Evolutionary conservation across 768 basidiomycete genomes (phyloP).

Genomic region (Goffeauzyma gilvescens): DNA sequence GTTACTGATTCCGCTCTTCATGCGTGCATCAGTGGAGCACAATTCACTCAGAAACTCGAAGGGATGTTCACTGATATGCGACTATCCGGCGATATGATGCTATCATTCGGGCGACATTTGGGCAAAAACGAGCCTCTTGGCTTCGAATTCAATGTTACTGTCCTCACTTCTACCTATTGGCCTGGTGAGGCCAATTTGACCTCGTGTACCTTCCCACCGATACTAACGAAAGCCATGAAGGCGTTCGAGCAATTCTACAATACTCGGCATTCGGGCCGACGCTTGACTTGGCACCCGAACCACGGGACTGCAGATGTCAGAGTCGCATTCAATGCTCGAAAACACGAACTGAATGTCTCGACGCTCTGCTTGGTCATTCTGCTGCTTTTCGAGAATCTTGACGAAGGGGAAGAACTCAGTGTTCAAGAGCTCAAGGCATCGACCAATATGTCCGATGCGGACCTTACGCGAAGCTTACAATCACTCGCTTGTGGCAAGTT

Average conservation of each 20-base stretch:
- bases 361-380: constrained; percentile 75
- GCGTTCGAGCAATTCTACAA: constrained; percentile 82
- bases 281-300: constrained; percentile 78
- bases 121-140: constrained; percentile 35
- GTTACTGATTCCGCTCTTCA: background rate
- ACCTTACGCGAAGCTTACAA: constrained; percentile 81
- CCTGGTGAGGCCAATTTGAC: constrained; percentile 50
- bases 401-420: constrained; percentile 49
- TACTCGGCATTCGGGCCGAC: constrained; percentile 67
- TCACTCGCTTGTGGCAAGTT: constrained; percentile 88
- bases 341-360: constrained; percentile 79
- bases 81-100: constrained; percentile 61
- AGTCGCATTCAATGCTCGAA: constrained; percentile 55
- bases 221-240: constrained; percentile 46
- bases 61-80: constrained; percentile 99
- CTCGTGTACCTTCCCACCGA: constrained; percentile 46
- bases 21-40: constrained; percentile 43
- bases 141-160: constrained; percentile 50
- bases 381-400: constrained; percentile 60
- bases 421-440: constrained; percentile 72
- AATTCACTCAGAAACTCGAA: constrained; percentile 93
- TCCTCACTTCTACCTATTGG: constrained; percentile 97
- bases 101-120: constrained; percentile 48
- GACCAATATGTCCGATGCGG: constrained; percentile 52
- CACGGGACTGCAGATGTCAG: constrained; percentile 79